These are phyloP conservation scores for Daldinia childiae DNA, from an alignment of 495 filamentous ascomycete genomes.

Conservation along the genomic window DNA sequence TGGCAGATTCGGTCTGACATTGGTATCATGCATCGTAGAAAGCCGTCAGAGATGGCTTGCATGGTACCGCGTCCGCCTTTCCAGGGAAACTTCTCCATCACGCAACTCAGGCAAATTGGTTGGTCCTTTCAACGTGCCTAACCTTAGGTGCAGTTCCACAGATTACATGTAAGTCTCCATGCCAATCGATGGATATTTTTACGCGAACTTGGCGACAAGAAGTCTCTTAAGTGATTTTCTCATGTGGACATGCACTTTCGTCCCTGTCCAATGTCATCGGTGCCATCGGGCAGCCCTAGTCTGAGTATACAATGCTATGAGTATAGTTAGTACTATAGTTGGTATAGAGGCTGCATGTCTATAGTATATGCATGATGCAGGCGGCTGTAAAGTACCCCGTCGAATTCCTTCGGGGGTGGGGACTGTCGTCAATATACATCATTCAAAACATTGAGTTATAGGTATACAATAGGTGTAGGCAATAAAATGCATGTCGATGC, in stretches of 20 bases:
- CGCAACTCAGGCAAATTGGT: conserved; percentile 12
- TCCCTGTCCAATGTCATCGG: background rate
- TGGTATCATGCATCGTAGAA: conserved; percentile 5
- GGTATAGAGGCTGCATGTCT: background rate
- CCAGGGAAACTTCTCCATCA: conserved; percentile 4
- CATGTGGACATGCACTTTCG: background rate
- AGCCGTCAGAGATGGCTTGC: conserved; percentile 10
- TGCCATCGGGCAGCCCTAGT: background rate
- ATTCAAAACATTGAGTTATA: background rate
- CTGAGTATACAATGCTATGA: background rate
- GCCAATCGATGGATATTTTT: background rate
- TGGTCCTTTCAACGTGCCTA: background rate
- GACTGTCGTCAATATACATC: background rate
- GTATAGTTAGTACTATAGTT: background rate
- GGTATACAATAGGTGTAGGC: background rate
- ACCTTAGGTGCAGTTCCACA: background rate
- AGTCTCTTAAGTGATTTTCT: background rate
- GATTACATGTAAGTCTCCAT: too few relatives aligned
- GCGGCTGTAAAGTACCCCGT: background rate
- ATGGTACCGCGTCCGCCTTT: background rate
- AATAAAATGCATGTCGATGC: background rate
- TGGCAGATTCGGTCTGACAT: conserved; percentile 12
- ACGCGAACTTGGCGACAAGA: background rate
- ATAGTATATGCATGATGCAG: background rate
- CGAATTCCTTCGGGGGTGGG: background rate